Evolutionary conservation across 2,329 filamentous ascomycete genomes (phyloP).

Genomic region (Teratosphaeria destructans): DNA sequence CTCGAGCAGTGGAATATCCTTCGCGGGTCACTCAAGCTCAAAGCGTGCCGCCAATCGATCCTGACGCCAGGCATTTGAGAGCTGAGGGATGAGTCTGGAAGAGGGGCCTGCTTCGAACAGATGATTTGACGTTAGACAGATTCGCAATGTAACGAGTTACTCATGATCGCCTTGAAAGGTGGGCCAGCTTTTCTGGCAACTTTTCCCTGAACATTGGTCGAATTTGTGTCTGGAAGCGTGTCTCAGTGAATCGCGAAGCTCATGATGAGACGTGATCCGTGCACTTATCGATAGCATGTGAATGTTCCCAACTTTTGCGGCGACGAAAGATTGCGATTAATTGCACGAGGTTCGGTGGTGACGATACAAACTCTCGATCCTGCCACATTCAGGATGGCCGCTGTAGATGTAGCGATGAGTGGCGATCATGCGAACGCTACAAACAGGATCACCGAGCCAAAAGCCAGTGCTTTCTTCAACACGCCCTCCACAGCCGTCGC

Average conservation of each 20-base stretch:
- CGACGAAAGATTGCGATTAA: no score
- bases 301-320: not conserved
- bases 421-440: not conserved
- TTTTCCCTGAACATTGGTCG: not conserved
- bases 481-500: constrained; percentile 52
- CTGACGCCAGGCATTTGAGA: constrained; percentile 17
- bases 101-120: constrained; percentile 27
- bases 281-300: not conserved
- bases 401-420: not conserved
- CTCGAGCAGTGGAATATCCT: constrained; percentile 13
- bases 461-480: constrained; percentile 62
- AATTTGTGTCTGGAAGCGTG: no score
- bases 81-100: constrained; percentile 29
- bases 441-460: not conserved
- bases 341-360: not conserved
- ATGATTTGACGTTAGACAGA: constrained; percentile 11
- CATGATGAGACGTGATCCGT: not conserved
- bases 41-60: constrained; percentile 9
- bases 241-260: not conserved
- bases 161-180: no score
- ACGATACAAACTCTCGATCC: not conserved
- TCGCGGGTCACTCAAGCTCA: constrained; percentile 15
- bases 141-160: no score
- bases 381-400: not conserved
- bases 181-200: no score